Conservation (phyloP, 768 basidiomycete species). For the Leccinum truebloodii region DNA sequence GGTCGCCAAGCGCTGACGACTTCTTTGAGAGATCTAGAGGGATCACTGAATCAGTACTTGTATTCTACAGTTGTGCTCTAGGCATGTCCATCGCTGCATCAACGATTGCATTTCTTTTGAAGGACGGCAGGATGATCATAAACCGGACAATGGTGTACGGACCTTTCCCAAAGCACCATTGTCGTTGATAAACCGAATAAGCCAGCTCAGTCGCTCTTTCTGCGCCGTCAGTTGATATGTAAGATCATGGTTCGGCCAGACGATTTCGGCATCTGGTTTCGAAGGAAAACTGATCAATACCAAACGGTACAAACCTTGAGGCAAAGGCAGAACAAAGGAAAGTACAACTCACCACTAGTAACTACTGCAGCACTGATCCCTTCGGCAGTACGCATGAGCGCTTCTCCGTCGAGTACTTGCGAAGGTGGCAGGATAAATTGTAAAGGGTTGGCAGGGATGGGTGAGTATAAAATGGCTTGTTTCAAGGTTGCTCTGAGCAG, state of each 20-base stretch:
- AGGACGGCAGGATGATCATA: neutral
- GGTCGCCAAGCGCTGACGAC: conserved; percentile 70
- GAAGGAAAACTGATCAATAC: neutral
- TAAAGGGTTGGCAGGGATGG: conserved; percentile 74
- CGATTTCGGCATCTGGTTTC: conserved; percentile 58
- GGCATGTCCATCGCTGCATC: neutral
- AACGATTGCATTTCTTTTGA: neutral
- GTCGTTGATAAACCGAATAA: conserved; percentile 89
- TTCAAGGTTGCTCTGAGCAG: conserved; percentile 80
- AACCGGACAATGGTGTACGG: conserved; percentile 7
- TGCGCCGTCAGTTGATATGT: conserved; percentile 74
- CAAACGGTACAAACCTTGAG: neutral
- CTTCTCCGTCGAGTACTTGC: conserved; percentile 68
- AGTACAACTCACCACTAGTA: conserved; percentile 56
- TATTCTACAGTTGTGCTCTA: neutral
- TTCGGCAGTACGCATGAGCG: conserved; percentile 77
- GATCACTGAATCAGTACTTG: conserved; percentile 5
- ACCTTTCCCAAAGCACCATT: conserved; percentile 82
- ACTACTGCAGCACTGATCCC: conserved; percentile 72
- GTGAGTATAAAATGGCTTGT: conserved; percentile 79
- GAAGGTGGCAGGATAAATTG: conserved; percentile 76
- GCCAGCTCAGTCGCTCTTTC: conserved; percentile 74
- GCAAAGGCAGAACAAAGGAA: neutral
- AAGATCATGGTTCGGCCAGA: conserved; percentile 77
- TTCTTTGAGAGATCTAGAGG: conserved; percentile 74